phyloP scores from a whole-genome alignment of 768 basidiomycete species.

The Termitomyces sp. region DNA sequence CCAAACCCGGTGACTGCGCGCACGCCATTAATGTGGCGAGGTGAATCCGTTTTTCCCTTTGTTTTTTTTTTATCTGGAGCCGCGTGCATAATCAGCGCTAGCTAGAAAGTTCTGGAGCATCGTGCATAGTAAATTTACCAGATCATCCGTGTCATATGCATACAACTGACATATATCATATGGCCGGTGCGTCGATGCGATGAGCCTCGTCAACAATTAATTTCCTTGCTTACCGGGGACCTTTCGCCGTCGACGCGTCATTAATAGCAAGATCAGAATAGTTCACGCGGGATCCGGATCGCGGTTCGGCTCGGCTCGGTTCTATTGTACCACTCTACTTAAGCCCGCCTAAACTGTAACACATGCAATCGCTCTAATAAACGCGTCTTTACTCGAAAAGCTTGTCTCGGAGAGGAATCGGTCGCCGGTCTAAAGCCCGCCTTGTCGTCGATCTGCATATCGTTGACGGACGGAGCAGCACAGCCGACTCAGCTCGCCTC shows the following conservation, averaged over 20 bases:
- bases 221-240: not conserved
- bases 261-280: too few relatives aligned
- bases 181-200: too few relatives aligned
- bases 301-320: not conserved
- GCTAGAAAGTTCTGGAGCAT: too few relatives aligned
- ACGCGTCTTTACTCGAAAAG: not conserved
- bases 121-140: too few relatives aligned
- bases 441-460: not conserved
- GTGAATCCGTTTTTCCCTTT: too few relatives aligned
- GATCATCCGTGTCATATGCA: too few relatives aligned
- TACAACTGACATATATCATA: too few relatives aligned
- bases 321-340: not conserved
- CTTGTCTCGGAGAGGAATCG: not conserved
- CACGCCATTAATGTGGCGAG: too few relatives aligned
- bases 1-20: too few relatives aligned
- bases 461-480: too few relatives aligned
- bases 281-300: not conserved
- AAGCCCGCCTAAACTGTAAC: not conserved
- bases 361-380: not conserved
- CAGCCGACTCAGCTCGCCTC: not conserved
- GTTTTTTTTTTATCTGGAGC: too few relatives aligned
- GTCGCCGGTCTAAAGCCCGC: not conserved
- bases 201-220: not conserved
- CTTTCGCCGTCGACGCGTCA: not conserved
- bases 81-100: too few relatives aligned